These are phyloP conservation scores for Nannochloropsis gaditana DNA, from an alignment of 108 stramenopile genomes.

Conservation along the genomic window DNA sequence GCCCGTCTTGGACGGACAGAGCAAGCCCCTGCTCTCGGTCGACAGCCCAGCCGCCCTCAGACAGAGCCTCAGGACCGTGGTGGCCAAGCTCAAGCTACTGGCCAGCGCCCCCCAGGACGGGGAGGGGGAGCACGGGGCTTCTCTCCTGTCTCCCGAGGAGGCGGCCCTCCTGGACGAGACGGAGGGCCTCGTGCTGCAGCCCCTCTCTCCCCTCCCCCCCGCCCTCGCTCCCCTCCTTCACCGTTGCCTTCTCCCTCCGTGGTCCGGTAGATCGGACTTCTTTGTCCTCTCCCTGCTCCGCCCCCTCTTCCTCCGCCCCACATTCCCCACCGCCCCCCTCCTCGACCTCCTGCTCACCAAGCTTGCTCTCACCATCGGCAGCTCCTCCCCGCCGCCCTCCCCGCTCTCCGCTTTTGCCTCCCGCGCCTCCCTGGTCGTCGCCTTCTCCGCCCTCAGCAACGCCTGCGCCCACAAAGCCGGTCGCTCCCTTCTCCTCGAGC, in stretches of 20 bases:
- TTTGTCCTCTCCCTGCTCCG: neutral
- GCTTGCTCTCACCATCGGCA: neutral
- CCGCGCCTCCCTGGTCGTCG: neutral
- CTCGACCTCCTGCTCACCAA: neutral
- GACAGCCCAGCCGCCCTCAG: neutral
- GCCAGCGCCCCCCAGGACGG: neutral
- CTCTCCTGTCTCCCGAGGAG: constrained; percentile 2
- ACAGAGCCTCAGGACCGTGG: neutral
- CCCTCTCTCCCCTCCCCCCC: constrained; percentile 3
- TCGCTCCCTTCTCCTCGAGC: neutral
- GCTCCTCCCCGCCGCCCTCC: neutral
- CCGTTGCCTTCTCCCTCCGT: neutral
- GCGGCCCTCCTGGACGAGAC: neutral
- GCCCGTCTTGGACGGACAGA: neutral
- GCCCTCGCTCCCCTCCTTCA: neutral
- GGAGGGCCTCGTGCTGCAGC: neutral
- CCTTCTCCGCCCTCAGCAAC: neutral
- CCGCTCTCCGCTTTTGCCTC: neutral
- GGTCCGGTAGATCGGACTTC: neutral
- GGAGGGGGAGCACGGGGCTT: neutral
- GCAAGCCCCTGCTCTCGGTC: neutral
- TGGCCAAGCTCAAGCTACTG: neutral
- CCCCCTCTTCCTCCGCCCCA: neutral
- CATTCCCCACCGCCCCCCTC: neutral
- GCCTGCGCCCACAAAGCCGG: constrained; percentile 7